phyloP scores from a whole-genome alignment of 1,284 basidiomycete species.

The Ceraceosorus guamensis region DNA sequence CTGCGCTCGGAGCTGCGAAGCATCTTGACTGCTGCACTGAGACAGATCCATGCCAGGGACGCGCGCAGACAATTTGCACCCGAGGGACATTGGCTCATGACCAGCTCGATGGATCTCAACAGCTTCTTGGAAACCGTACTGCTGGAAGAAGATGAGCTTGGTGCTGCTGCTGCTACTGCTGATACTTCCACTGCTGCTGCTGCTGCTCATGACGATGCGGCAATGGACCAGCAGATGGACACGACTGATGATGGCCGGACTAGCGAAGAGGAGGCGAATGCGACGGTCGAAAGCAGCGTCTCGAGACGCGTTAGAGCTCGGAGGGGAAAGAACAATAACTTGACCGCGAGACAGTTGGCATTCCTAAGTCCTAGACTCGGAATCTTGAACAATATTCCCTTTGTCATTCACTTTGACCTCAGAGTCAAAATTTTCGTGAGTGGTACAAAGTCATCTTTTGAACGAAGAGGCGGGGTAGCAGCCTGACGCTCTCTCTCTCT shows the following conservation, averaged over 20 bases:
- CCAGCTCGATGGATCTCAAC: conserved; percentile 61
- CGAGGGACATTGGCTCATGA: conserved; percentile 76
- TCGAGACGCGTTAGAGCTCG: conserved; percentile 13
- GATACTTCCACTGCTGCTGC: conserved; percentile 10
- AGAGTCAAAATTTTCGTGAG: conserved; percentile 86
- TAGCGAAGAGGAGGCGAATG: too few species aligned
- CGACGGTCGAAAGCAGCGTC: too few species aligned
- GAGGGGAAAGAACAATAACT: conserved; percentile 13
- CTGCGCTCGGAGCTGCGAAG: conserved; percentile 23
- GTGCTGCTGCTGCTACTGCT: too few species aligned
- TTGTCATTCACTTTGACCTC: conserved; percentile 86
- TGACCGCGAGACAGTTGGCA: conserved; percentile 61
- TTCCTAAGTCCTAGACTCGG: conserved; percentile 75
- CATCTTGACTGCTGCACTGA: conserved; percentile 32
- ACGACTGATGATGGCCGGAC: not conserved
- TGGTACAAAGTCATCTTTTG: too few species aligned
- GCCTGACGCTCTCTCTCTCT: too few species aligned
- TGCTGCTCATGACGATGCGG: not conserved
- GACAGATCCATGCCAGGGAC: conserved; percentile 41
- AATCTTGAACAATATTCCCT: conserved; percentile 90
- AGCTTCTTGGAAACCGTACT: conserved; percentile 85
- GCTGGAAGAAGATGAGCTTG: conserved; percentile 26
- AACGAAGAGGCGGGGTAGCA: too few species aligned
- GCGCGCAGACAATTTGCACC: conserved; percentile 26
- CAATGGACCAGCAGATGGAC: not conserved